Evolutionary conservation across 176 grass and related monocot genomes (phyloP).

Genomic region (Guadua angustifolia): DNA sequence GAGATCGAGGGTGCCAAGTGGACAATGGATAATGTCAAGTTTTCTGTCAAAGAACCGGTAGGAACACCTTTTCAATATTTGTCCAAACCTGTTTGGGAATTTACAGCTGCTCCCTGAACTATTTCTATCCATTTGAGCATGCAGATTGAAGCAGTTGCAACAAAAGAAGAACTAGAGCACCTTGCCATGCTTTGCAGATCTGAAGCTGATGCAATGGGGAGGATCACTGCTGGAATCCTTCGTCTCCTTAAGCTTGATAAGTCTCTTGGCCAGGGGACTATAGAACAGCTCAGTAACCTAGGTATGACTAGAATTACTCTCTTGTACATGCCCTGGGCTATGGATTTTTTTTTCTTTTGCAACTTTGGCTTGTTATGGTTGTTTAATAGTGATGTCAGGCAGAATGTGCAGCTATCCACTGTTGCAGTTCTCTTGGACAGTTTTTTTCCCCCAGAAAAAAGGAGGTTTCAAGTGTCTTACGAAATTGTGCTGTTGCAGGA

Average conservation of each 20-base stretch:
- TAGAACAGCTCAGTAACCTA: slow-evolving; percentile 85
- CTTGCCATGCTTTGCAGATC: slow-evolving; percentile 77
- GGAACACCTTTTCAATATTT: slow-evolving; percentile 33
- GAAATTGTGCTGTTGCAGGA: slow-evolving; percentile 60
- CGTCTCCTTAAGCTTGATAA: slow-evolving; percentile 92
- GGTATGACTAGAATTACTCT: slow-evolving; percentile 57
- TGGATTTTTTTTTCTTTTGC: not conserved
- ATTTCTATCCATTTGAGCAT: slow-evolving; percentile 26
- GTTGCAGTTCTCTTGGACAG: not conserved
- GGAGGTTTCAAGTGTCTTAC: not conserved
- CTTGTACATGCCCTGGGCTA: not conserved
- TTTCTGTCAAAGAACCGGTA: slow-evolving; percentile 97
- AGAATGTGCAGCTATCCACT: slow-evolving; percentile 8
- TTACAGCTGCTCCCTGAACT: slow-evolving; percentile 30
- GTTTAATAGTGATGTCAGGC: not conserved
- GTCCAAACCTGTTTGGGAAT: slow-evolving; percentile 29
- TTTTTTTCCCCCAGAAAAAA: not conserved
- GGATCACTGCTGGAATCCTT: slow-evolving; percentile 91
- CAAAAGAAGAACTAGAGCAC: slow-evolving; percentile 90
- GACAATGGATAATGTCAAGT: slow-evolving; percentile 90
- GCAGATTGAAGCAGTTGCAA: slow-evolving; percentile 93
- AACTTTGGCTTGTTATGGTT: not conserved
- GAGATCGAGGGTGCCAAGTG: slow-evolving; percentile 73
- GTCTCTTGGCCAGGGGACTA: slow-evolving; percentile 84
- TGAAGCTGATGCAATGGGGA: slow-evolving; percentile 93